phyloP scores from a whole-genome alignment of 768 basidiomycete species.

The Auricularia auricula-judae region DNA sequence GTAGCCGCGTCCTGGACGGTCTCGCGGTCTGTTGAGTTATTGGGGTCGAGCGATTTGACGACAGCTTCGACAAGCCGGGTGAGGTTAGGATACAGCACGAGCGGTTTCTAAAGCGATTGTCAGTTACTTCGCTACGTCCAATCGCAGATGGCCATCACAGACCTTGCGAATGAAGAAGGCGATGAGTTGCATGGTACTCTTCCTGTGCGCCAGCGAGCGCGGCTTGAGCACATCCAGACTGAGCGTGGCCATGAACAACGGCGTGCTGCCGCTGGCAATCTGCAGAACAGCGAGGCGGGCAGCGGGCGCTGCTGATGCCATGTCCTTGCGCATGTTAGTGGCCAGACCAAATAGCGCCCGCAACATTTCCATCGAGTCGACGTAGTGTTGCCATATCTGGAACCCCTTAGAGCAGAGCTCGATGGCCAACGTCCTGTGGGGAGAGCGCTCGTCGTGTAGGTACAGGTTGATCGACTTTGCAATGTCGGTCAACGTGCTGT shows the following conservation, averaged over 20 bases:
- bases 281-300: slow-evolving; percentile 77
- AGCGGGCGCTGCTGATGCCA: slow-evolving; percentile 61
- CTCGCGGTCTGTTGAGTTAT: slow-evolving; percentile 61
- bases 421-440: slow-evolving; percentile 62
- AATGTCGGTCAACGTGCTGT: slow-evolving; percentile 70
- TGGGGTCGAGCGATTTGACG: slow-evolving; percentile 93
- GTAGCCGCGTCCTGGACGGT: slow-evolving; percentile 86
- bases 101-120: slow-evolving; percentile 47
- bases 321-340: slow-evolving; percentile 60
- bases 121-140: not conserved
- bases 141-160: slow-evolving; percentile 3
- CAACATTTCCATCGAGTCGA: slow-evolving; percentile 82
- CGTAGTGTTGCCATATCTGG: slow-evolving; percentile 86
- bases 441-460: slow-evolving; percentile 60
- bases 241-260: slow-evolving; percentile 89
- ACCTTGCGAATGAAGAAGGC: slow-evolving; percentile 91
- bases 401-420: slow-evolving; percentile 90
- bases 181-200: slow-evolving; percentile 84
- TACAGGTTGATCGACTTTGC: slow-evolving; percentile 73
- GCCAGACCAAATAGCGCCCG: slow-evolving; percentile 75
- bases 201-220: slow-evolving; percentile 62
- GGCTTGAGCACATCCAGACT: slow-evolving; percentile 77
- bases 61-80: slow-evolving; percentile 88
- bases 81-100: slow-evolving; percentile 73
- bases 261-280: slow-evolving; percentile 73